Evolutionary conservation across 2,329 filamentous ascomycete species (phyloP).

Genomic region (Scedosporium boydii): DNA sequence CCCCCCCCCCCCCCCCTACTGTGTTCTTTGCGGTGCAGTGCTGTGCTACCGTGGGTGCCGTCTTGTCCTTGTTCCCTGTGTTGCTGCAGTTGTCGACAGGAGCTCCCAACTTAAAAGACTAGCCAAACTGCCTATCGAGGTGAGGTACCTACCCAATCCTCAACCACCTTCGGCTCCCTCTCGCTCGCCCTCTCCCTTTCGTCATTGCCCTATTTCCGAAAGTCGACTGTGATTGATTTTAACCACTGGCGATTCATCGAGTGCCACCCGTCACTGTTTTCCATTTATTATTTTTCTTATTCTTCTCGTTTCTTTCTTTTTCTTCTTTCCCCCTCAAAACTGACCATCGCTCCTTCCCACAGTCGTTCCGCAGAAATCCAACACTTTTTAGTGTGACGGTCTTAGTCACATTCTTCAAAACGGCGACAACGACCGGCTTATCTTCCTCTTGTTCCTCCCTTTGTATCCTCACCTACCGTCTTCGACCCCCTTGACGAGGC

Average conservation of each 20-base stretch:
- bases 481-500: slow-evolving; percentile 1
- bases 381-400: not conserved
- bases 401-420: slow-evolving; percentile 28
- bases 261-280: not conserved
- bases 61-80: not conserved
- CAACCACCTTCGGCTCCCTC: not conserved
- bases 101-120: not conserved
- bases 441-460: slow-evolving; percentile 31
- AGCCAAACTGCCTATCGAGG: not conserved
- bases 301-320: not conserved
- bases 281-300: not conserved
- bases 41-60: too few relatives aligned
- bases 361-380: not conserved
- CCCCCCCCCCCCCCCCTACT: not conserved
- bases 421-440: slow-evolving; percentile 38
- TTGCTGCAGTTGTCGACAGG: not conserved
- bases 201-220: not conserved
- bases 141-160: not conserved
- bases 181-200: not conserved
- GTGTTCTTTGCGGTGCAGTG: too few relatives aligned
- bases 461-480: slow-evolving; percentile 17
- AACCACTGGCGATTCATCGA: not conserved
- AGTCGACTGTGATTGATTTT: not conserved
- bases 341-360: not conserved
- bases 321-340: not conserved